These are phyloP conservation scores for Ophiostoma tasmaniense DNA, from an alignment of 2,329 filamentous ascomycete species.

Conservation along the genomic window DNA sequence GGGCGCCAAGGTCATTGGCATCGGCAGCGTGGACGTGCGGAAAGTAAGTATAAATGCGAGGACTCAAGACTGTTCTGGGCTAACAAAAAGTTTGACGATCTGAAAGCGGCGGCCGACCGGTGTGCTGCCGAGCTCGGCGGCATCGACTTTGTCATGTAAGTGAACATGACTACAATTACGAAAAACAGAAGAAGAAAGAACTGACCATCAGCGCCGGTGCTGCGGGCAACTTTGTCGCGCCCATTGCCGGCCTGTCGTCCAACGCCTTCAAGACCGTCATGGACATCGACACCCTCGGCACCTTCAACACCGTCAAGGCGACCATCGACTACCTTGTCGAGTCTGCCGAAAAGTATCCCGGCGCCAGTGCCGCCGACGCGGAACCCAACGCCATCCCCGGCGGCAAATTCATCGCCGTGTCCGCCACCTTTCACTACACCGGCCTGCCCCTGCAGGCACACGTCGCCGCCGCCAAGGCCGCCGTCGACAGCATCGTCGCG, in stretches of 20 bases:
- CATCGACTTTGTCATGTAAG: conserved; percentile 88
- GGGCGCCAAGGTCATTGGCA: conserved; percentile 77
- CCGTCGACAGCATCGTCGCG: conserved; percentile 74
- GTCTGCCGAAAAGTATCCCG: conserved; percentile 45
- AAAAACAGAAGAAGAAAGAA: neutral
- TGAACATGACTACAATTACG: conserved; percentile 1
- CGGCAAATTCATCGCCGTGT: conserved; percentile 82
- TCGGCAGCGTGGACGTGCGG: conserved; percentile 73
- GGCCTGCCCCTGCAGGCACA: conserved; percentile 80
- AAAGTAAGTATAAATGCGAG: conserved; percentile 29
- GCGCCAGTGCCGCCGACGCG: conserved; percentile 44
- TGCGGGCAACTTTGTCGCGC: conserved; percentile 89
- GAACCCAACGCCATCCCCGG: conserved; percentile 41
- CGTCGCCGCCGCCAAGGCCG: conserved; percentile 85
- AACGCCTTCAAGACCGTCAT: conserved; percentile 95
- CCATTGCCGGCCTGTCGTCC: conserved; percentile 68
- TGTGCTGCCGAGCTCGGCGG: conserved; percentile 76
- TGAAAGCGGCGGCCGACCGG: conserved; percentile 66
- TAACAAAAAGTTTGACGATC: conserved; percentile 44
- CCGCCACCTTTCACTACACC: conserved; percentile 84
- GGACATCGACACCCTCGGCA: conserved; percentile 90
- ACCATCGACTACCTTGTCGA: conserved; percentile 72
- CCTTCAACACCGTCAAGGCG: conserved; percentile 90
- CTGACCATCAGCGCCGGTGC: conserved; percentile 63
- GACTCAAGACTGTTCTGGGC: neutral